These are phyloP conservation scores for Camellia oleifera DNA, from an alignment of 179 eudicot species.

Conservation along the genomic window DNA sequence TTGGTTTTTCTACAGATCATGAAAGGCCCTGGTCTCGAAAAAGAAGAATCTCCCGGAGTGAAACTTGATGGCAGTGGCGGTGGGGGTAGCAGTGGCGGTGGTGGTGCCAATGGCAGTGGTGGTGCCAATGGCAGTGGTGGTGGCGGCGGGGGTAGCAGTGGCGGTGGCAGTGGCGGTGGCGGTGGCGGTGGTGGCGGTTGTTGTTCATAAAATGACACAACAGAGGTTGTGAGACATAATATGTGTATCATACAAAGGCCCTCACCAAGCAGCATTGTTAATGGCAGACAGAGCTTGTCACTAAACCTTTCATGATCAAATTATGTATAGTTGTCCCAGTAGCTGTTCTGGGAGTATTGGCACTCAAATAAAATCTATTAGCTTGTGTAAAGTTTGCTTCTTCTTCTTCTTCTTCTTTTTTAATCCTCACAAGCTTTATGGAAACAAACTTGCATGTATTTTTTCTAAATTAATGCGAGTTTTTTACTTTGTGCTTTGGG, in stretches of 20 bases:
- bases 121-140: too few relatives aligned
- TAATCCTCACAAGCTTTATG: background rate
- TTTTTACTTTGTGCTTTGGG: background rate
- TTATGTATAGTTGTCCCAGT: constrained; percentile 18
- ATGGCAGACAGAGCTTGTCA: background rate
- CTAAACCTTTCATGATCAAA: background rate
- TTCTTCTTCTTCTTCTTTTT: background rate
- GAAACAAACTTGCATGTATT: background rate
- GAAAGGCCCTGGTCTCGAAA: constrained; percentile 85
- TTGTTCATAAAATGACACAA: constrained; percentile 45
- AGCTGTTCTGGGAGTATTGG: background rate
- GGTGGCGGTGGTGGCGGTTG: constrained; percentile 12
- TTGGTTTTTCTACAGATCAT: constrained; percentile 51
- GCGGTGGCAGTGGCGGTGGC: too few relatives aligned
- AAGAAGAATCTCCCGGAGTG: constrained; percentile 76
- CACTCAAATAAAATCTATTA: background rate
- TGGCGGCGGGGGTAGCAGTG: too few relatives aligned
- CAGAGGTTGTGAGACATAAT: background rate
- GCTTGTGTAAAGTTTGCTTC: constrained; percentile 23
- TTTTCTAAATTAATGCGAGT: constrained; percentile 5
- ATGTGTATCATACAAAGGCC: background rate
- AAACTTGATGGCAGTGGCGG: constrained; percentile 18
- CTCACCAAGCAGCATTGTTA: background rate
- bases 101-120: too few relatives aligned
- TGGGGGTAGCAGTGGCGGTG: too few relatives aligned